Conservation (phyloP, 805 yeast genomes). For the Scheffersomyces lignosus region DNA sequence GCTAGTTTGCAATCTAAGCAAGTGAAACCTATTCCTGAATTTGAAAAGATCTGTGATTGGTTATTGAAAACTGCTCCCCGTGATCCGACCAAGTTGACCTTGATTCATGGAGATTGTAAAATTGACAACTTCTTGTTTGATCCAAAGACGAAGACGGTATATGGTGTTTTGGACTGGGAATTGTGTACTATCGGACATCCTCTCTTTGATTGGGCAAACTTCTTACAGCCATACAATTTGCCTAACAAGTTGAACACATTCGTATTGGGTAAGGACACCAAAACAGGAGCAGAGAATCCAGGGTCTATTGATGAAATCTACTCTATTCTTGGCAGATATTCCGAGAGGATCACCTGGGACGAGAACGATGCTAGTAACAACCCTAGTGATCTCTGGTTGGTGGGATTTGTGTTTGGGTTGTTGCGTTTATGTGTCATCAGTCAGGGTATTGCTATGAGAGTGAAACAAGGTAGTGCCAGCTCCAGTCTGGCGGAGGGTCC, state of each 20-base stretch:
- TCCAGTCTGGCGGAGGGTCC: constrained; percentile 48
- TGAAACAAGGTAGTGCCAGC: constrained; percentile 52
- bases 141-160: constrained; percentile 48
- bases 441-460: constrained; percentile 63
- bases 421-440: constrained; percentile 56
- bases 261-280: constrained; percentile 11
- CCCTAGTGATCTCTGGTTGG: constrained; percentile 46
- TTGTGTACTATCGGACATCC: constrained; percentile 67
- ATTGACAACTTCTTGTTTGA: constrained; percentile 63
- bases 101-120: constrained; percentile 67
- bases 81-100: constrained; percentile 44
- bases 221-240: constrained; percentile 53
- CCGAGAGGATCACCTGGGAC: constrained; percentile 24
- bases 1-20: constrained; percentile 35
- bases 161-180: constrained; percentile 67
- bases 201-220: constrained; percentile 58
- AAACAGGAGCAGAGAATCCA: constrained; percentile 34
- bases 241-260: constrained; percentile 38
- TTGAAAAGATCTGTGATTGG: constrained; percentile 43
- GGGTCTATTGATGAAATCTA: constrained; percentile 16
- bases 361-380: constrained; percentile 38
- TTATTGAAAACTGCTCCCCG: constrained; percentile 43
- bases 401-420: constrained; percentile 57
- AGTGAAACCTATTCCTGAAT: constrained; percentile 50
- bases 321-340: background rate